phyloP scores from a whole-genome alignment of 2,329 filamentous ascomycete species.

The Aureobasidium melanogenum region DNA sequence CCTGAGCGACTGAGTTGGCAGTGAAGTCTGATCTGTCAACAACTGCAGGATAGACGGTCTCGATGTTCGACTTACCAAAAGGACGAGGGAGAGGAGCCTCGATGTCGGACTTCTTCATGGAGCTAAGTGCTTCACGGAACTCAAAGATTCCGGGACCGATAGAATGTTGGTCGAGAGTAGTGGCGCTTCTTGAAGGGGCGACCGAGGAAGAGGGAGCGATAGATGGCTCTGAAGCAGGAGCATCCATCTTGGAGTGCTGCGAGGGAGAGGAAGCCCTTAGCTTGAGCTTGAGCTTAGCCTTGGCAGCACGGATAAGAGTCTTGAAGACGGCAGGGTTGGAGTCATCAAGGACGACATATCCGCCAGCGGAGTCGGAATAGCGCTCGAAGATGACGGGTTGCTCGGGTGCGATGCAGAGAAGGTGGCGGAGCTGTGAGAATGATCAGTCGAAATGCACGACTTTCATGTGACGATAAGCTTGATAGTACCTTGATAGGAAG shows the following conservation, averaged over 20 bases:
- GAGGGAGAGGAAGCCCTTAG: slow-evolving; percentile 44
- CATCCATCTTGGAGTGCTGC: background rate
- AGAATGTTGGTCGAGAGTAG: slow-evolving; percentile 17
- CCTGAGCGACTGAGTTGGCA: slow-evolving; percentile 12
- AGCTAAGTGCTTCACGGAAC: slow-evolving; percentile 27
- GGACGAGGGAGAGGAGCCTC: slow-evolving; percentile 35
- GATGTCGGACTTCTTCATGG: slow-evolving; percentile 16
- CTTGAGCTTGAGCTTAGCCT: slow-evolving; percentile 96
- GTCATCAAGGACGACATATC: slow-evolving; percentile 71
- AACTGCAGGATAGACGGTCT: background rate
- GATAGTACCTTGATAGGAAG: slow-evolving; percentile 68
- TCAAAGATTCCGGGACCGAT: slow-evolving; percentile 30
- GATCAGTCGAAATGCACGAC: background rate
- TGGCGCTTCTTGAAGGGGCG: slow-evolving; percentile 17
- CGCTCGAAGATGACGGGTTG: slow-evolving; percentile 69
- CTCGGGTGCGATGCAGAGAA: slow-evolving; percentile 56
- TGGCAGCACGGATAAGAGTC: slow-evolving; percentile 91
- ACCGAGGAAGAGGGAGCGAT: slow-evolving; percentile 19
- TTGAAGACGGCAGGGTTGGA: slow-evolving; percentile 81
- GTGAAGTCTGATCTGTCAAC: slow-evolving; percentile 17
- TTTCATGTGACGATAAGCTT: slow-evolving; percentile 1
- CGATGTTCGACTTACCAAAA: slow-evolving; percentile 20
- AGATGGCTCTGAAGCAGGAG: slow-evolving; percentile 11
- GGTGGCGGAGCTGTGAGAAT: slow-evolving; percentile 53
- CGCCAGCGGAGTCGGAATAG: slow-evolving; percentile 84